Evolutionary conservation across 345 rosid species (phyloP).

Genomic region (Bruguiera sexangula): DNA sequence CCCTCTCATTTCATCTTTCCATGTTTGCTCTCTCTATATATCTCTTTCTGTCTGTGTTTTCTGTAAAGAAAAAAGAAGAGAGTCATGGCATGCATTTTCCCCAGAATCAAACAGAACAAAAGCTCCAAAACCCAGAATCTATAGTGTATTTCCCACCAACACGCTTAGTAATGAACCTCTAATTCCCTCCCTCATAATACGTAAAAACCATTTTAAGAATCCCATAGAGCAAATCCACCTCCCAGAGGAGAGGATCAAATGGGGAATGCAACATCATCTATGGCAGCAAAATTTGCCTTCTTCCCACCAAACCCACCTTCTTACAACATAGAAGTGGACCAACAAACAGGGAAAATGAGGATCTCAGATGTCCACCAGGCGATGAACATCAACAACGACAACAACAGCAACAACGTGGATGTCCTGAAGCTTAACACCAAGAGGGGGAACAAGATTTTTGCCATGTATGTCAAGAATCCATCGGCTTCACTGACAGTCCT

Average conservation of each 20-base stretch:
- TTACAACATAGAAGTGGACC: slow-evolving; percentile 49
- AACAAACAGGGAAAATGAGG: slow-evolving; percentile 53
- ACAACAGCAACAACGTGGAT: slow-evolving; percentile 42
- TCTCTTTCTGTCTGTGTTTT: not conserved
- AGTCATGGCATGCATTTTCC: slow-evolving; percentile 17
- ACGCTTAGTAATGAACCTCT: slow-evolving; percentile 3
- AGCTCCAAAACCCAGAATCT: slow-evolving; percentile 17
- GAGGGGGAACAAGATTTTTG: slow-evolving; percentile 73
- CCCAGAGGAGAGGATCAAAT: slow-evolving; percentile 8
- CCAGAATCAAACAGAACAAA: slow-evolving; percentile 27
- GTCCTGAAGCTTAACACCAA: slow-evolving; percentile 54
- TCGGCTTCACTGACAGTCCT: slow-evolving; percentile 67
- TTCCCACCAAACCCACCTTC: slow-evolving; percentile 95
- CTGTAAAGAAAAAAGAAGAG: too few relatives aligned
- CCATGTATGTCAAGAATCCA: slow-evolving; percentile 61
- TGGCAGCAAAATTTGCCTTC: slow-evolving; percentile 89
- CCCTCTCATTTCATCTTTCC: slow-evolving; percentile 20
- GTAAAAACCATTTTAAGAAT: not conserved
- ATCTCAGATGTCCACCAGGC: slow-evolving; percentile 46
- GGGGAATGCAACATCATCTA: slow-evolving; percentile 83
- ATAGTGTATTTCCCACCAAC: slow-evolving; percentile 1
- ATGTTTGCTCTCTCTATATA: slow-evolving; percentile 9
- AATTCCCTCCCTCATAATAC: not conserved
- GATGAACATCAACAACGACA: slow-evolving; percentile 3
- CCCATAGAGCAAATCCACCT: not conserved